These are phyloP conservation scores for Tuber umbilicatum DNA, from an alignment of 495 filamentous ascomycete species.

Conservation along the genomic window DNA sequence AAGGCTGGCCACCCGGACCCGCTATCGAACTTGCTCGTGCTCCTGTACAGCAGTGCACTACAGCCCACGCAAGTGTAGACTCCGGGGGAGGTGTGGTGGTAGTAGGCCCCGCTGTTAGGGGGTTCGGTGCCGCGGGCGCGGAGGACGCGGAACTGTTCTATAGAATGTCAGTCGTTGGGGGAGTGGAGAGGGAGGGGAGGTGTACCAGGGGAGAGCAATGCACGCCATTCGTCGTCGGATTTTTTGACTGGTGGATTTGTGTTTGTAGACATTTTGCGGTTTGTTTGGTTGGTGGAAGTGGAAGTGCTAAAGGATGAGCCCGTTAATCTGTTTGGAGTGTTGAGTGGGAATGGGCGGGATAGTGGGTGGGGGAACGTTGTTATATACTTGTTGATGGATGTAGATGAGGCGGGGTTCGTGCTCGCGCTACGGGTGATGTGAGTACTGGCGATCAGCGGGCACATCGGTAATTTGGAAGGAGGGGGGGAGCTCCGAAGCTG, in stretches of 20 bases:
- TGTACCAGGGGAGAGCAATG: conserved; percentile 68
- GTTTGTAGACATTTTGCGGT: conserved; percentile 34
- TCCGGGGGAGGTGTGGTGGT: conserved; percentile 72
- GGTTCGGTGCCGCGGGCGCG: conserved; percentile 86
- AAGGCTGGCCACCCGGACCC: conserved; percentile 98
- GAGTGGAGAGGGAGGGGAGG: conserved; percentile 10
- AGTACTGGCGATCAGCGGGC: not conserved
- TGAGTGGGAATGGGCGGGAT: conserved; percentile 49
- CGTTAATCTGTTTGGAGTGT: conserved; percentile 48
- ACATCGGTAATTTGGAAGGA: not conserved
- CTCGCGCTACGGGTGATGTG: not conserved
- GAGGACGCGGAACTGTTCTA: conserved; percentile 91
- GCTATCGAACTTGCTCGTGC: conserved; percentile 86
- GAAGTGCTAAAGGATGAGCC: conserved; percentile 68
- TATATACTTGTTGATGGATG: conserved; percentile 14
- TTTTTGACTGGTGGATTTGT: conserved; percentile 79
- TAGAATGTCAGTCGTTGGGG: conserved; percentile 16
- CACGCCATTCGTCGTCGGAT: conserved; percentile 76
- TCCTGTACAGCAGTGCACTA: conserved; percentile 78
- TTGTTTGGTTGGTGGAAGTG: conserved; percentile 45
- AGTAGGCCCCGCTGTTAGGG: conserved; percentile 70
- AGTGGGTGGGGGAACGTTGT: conserved; percentile 5
- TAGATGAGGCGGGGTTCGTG: no score
- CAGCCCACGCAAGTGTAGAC: conserved; percentile 83
- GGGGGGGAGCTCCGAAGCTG: not conserved